Conservation (phyloP, 2,329 filamentous ascomycete genomes). For the Botrytis fragariae region DNA sequence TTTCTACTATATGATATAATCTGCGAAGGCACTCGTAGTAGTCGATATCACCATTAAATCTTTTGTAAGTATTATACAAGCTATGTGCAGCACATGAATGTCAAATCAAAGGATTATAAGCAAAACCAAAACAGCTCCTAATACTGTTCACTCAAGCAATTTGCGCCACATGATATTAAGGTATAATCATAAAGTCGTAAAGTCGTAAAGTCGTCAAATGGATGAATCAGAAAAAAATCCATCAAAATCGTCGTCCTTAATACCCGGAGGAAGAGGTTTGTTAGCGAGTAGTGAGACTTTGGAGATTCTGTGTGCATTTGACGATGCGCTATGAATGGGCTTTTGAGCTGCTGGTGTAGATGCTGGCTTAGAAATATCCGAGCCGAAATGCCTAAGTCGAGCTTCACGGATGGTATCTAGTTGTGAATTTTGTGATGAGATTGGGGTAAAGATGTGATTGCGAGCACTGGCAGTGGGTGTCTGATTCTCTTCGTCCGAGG, state of each 20-base stretch:
- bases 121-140: not conserved
- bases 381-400: not conserved
- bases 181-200: not conserved
- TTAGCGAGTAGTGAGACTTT: not conserved
- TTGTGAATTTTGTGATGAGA: not conserved
- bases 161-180: not conserved
- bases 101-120: not conserved
- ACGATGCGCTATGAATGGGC: not conserved
- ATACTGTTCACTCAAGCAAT: not conserved
- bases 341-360: not conserved
- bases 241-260: not conserved
- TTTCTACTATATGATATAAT: not conserved
- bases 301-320: not conserved
- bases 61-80: not conserved
- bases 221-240: conserved; percentile 3
- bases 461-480: not conserved
- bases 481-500: not conserved
- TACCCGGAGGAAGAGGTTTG: not conserved
- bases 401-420: not conserved
- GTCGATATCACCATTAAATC: not conserved
- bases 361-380: not conserved
- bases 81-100: not conserved
- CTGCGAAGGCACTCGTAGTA: not conserved
- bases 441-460: not conserved
- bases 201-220: not conserved